Evolutionary conservation across 345 rosid species (phyloP), one percentile per base, ranked within the genome.

Genomic region (Salix purpurea): DNA sequence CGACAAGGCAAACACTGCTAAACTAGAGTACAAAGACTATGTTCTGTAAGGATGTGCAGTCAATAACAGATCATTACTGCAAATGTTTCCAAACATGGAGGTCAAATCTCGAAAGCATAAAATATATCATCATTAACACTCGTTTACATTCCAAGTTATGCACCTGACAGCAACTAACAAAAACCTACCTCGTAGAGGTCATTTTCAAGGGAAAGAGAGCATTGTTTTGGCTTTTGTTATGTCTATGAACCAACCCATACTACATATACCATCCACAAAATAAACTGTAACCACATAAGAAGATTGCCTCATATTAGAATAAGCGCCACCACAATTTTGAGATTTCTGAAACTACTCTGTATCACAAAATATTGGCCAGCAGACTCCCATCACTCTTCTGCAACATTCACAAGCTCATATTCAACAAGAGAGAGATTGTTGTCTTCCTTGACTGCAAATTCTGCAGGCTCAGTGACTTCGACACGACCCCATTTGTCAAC

Each of bases 371-470:
- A 56, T 8, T 56, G 62, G 28, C 62, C 62, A 56, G 8, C 4
- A 56, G 62, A 56, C 3, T 24, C 26, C 62, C 11, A n/a, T 84
- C 84, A 86, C 84, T 90, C 88, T 86, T 85, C 90, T 61, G 88
- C 87, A 70, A 88, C 91, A 61, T 84, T 90, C 73, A 92, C 88
- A 18, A 90, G 88, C 76, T 92, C 97, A 67, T 89, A 92, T 80
- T 92, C 97, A 16, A 92, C 80, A 70, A 90, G 84, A 0, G 97
- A 92, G 74, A 92, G 87, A 83, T 92, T 92, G 80, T 85, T 92
- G 24, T 92, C 94, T 83, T 92, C 93, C 83, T 88, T 92, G 79
- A 92, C 94, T 2, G 77, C 84, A 83, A 90, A 90, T 80, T 80
- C 82, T 36, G 85, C 92, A 70, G 93, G 88, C 77, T 90, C 94